Evolutionary conservation across 2,329 filamentous ascomycete species (phyloP).

Genomic region (Endocalyx cinctus): DNA sequence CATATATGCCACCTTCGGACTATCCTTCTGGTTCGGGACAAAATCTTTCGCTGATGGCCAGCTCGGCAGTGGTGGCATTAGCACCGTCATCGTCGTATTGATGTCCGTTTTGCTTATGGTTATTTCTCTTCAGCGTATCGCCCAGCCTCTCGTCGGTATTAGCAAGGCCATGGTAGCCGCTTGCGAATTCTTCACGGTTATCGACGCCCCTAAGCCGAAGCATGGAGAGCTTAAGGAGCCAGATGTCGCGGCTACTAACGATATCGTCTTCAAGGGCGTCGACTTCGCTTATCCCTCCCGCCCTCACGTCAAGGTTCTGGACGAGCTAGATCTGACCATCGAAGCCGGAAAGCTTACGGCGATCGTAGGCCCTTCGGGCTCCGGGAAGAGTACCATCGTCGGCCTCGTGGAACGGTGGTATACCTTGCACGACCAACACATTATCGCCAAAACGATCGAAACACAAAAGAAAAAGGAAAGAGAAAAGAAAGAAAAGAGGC

Average conservation of each 20-base stretch:
- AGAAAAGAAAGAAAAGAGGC: constrained; percentile 32
- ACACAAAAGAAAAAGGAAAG: constrained; percentile 40
- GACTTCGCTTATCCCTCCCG: constrained; percentile 70
- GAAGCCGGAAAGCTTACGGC: constrained; percentile 64
- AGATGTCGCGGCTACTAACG: constrained; percentile 43
- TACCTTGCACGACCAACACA: constrained; percentile 49
- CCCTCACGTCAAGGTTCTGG: constrained; percentile 59
- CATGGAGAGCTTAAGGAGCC: constrained; percentile 39
- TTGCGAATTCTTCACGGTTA: constrained; percentile 53
- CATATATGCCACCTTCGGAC: constrained; percentile 47
- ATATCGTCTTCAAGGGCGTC: constrained; percentile 60
- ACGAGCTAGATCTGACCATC: constrained; percentile 54
- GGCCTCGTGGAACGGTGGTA: constrained; percentile 71
- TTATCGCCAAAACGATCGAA: constrained; percentile 46
- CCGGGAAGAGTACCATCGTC: constrained; percentile 71
- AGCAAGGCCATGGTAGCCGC: constrained; percentile 54
- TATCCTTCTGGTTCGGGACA: constrained; percentile 61
- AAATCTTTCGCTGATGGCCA: constrained; percentile 43
- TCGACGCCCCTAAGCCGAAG: constrained; percentile 41
- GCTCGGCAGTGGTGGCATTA: constrained; percentile 43
- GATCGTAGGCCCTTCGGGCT: constrained; percentile 68
- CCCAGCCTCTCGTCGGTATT: constrained; percentile 54
- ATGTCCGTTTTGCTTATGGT: constrained; percentile 57
- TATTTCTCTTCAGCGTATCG: constrained; percentile 52
- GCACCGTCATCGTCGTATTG: constrained; percentile 52